phyloP scores from a whole-genome alignment of 2,329 filamentous ascomycete species.

The Alternaria conjuncta region DNA sequence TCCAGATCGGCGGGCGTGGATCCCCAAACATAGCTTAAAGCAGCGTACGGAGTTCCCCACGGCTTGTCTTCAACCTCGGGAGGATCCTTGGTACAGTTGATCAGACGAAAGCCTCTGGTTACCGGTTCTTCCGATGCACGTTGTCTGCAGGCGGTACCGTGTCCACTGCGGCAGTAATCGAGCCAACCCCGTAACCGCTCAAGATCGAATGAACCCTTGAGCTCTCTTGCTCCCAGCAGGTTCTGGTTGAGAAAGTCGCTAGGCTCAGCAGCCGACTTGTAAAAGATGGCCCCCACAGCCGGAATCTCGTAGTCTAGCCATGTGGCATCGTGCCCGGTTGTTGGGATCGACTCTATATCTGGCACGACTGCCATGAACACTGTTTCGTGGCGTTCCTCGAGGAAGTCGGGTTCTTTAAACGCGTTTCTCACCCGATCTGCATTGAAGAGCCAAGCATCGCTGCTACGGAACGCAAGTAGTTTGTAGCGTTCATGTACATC shows the following conservation, averaged over 20 bases:
- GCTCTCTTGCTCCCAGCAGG: not conserved
- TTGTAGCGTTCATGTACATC: constrained; percentile 12
- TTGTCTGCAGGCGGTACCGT: constrained; percentile 11
- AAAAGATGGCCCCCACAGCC: constrained; percentile 8
- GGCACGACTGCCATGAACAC: constrained; percentile 20
- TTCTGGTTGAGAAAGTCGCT: not conserved
- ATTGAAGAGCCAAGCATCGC: constrained; percentile 16
- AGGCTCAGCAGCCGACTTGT: not conserved
- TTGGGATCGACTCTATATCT: constrained; percentile 7
- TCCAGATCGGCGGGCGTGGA: not conserved
- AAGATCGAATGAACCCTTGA: not conserved
- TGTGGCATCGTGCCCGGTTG: constrained; percentile 1
- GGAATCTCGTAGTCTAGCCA: constrained; percentile 18
- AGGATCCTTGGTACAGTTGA: constrained; percentile 9
- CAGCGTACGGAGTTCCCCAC: constrained; percentile 15
- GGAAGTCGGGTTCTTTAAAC: not conserved
- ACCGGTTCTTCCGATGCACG: constrained; percentile 6
- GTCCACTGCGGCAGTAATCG: not conserved
- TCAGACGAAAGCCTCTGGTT: constrained; percentile 12
- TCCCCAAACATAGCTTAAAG: constrained; percentile 25
- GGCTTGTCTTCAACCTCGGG: constrained; percentile 11
- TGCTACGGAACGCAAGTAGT: constrained; percentile 18
- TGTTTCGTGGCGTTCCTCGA: not conserved
- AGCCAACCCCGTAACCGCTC: constrained; percentile 3
- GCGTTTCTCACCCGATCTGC: not conserved